Evolutionary conservation across 208 protist species (phyloP).

Genomic region (Crithidia fasciculata): DNA sequence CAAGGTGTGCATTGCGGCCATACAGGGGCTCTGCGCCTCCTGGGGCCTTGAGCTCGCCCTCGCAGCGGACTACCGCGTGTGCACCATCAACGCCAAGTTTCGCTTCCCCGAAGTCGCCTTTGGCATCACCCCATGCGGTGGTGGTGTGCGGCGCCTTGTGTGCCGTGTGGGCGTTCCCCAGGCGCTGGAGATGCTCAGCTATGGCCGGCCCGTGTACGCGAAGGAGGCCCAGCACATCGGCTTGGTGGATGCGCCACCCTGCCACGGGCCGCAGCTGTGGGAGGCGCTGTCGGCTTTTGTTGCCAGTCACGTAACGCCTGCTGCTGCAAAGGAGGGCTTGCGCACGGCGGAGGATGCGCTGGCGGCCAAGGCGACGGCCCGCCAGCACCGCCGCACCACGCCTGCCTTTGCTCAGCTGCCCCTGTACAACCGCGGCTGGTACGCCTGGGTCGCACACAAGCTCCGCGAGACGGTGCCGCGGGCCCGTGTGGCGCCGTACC

Average conservation of each 20-base stretch:
- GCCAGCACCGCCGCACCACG: constrained; percentile 22
- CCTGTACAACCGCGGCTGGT: constrained; percentile 39
- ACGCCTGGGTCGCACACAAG: constrained; percentile 50
- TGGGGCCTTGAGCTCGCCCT: constrained; percentile 84
- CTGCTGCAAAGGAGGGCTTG: constrained; percentile 1
- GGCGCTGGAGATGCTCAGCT: constrained; percentile 48
- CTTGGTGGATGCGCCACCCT: constrained; percentile 54
- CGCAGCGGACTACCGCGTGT: constrained; percentile 71
- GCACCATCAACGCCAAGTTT: constrained; percentile 41
- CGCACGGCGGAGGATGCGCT: constrained; percentile 1
- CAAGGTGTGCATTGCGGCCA: constrained; percentile 78
- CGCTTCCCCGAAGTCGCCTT: constrained; percentile 71
- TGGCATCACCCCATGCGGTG: constrained; percentile 80
- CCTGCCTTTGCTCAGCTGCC: constrained; percentile 10
- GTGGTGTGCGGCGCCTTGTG: constrained; percentile 79
- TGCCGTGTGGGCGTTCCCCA: constrained; percentile 65
- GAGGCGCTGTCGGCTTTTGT: constrained; percentile 17
- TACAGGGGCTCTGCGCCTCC: constrained; percentile 71
- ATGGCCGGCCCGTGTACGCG: constrained; percentile 39
- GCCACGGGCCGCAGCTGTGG: constrained; percentile 15
- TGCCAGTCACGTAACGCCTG: background rate
- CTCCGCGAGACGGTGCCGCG: constrained; percentile 47
- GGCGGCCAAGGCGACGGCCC: constrained; percentile 9
- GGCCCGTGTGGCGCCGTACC: constrained; percentile 45
- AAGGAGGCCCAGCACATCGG: constrained; percentile 60